Percentiles rank a stretch among this genome's conserved stretches.
Conservation (phyloP, 2,329 filamentous ascomycete species). For the Penicillium sumatraense region DNA sequence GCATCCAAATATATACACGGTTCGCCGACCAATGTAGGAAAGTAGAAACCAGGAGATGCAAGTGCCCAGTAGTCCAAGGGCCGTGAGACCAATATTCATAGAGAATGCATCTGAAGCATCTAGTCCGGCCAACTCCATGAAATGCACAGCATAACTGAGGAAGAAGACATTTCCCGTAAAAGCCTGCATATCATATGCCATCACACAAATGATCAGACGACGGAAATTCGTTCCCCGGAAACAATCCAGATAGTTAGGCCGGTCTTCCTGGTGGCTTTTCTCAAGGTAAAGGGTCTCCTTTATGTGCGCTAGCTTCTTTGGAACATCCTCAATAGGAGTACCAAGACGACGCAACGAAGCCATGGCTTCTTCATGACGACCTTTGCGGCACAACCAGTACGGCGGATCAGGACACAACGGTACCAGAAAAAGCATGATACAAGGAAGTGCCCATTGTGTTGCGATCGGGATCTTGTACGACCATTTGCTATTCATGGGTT, state of each 20-base stretch:
- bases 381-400: conserved; percentile 31
- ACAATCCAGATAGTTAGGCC: conserved; percentile 28
- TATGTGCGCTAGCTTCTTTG: conserved; percentile 31
- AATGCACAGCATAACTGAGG: conserved; percentile 36
- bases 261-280: conserved; percentile 19
- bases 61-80: conserved; percentile 49
- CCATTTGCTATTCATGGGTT: conserved; percentile 16
- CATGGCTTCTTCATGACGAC: conserved; percentile 22
- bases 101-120: conserved; percentile 29
- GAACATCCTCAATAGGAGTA: conserved; percentile 20
- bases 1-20: conserved; percentile 46
- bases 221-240: conserved; percentile 33
- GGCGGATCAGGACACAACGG: conserved; percentile 31
- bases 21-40: conserved; percentile 43
- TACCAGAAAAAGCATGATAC: conserved; percentile 25
- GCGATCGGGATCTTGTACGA: conserved; percentile 34
- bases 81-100: conserved; percentile 48
- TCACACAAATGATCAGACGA: conserved; percentile 31
- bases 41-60: conserved; percentile 48
- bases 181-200: conserved; percentile 37
- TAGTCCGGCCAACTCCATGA: conserved; percentile 40
- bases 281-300: conserved; percentile 34
- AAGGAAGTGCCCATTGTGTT: conserved; percentile 29
- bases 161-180: conserved; percentile 34
- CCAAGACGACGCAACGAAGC: conserved; percentile 24